phyloP scores from a whole-genome alignment of 148 eudicot species.

The Silene conica region DNA sequence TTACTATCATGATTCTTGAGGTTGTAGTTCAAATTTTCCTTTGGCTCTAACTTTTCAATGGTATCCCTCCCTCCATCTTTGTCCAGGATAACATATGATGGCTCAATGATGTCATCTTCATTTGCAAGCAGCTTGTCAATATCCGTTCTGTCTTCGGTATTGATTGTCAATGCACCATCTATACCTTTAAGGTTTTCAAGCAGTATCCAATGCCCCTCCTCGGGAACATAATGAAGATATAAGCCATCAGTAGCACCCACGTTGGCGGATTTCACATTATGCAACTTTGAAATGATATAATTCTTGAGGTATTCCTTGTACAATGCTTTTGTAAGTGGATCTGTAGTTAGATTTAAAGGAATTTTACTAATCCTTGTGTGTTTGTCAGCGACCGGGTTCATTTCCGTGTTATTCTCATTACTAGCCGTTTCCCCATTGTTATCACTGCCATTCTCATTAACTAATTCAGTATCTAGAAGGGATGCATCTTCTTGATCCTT shows the following conservation, averaged over 20 bases:
- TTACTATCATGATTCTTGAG: conserved; percentile 19
- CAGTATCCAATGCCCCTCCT: conserved; percentile 70
- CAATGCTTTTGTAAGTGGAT: conserved; percentile 35
- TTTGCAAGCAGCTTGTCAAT: conserved; percentile 18
- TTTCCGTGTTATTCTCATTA: conserved; percentile 17
- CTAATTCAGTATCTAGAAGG: conserved; percentile 19
- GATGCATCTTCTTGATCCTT: conserved; percentile 24
- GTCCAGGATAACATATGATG: conserved; percentile 66
- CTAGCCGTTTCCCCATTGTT: conserved; percentile 13
- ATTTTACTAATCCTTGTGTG: conserved; percentile 16
- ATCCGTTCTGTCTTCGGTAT: conserved; percentile 18
- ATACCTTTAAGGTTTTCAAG: conserved; percentile 39
- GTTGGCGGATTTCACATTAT: conserved; percentile 32
- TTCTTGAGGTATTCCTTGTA: conserved; percentile 46
- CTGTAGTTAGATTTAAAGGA: conserved; percentile 29
- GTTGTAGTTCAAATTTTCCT: conserved; percentile 20
- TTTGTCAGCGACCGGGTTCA: conserved; percentile 20
- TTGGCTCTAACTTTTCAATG: conserved; percentile 28
- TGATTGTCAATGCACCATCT: conserved; percentile 22
- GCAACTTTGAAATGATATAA: conserved; percentile 44
- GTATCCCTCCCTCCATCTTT: conserved; percentile 37
- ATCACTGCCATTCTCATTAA: conserved; percentile 16
- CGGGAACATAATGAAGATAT: conserved; percentile 68
- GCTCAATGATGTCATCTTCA: conserved; percentile 51
- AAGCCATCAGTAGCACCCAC: conserved; percentile 43